phyloP scores from a whole-genome alignment of 176 grass and related monocot genomes.

The Carex scoparia region DNA sequence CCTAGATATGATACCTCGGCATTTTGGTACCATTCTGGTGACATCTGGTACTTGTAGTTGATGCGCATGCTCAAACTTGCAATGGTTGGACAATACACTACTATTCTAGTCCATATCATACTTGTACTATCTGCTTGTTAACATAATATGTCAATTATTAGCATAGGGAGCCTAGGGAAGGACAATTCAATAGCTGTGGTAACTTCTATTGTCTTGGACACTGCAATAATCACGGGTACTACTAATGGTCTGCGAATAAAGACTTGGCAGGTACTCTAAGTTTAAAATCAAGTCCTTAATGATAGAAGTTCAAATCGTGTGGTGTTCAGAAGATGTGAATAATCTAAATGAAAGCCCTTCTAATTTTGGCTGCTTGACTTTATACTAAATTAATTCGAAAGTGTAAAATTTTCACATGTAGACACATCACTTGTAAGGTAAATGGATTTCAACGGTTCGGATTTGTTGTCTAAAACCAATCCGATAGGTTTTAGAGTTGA shows the following conservation, averaged over 20 bases:
- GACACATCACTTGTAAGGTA: no score
- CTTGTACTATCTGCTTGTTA: background rate
- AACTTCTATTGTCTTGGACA: conserved; percentile 43
- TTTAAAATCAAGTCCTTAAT: background rate
- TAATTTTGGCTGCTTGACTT: no score
- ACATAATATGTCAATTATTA: conserved; percentile 13
- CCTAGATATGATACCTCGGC: background rate
- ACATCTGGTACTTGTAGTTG: background rate
- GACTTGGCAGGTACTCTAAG: conserved; percentile 64
- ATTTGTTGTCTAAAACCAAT: no score
- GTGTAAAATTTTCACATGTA: no score
- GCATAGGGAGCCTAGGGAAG: conserved; percentile 87
- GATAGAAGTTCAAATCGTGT: background rate
- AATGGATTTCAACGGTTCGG: no score
- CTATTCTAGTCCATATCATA: no score
- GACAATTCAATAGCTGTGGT: conserved; percentile 53
- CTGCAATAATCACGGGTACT: conserved; percentile 40
- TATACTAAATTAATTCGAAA: no score
- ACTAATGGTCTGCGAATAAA: conserved; percentile 88
- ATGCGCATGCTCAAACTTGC: no score
- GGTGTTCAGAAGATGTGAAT: background rate
- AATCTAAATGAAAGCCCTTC: background rate
- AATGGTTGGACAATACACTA: no score
- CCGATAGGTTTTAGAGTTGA: no score
- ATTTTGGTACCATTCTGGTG: background rate